These are phyloP conservation scores for Linum tenue DNA, from an alignment of 345 rosid genomes.

Conservation along the genomic window DNA sequence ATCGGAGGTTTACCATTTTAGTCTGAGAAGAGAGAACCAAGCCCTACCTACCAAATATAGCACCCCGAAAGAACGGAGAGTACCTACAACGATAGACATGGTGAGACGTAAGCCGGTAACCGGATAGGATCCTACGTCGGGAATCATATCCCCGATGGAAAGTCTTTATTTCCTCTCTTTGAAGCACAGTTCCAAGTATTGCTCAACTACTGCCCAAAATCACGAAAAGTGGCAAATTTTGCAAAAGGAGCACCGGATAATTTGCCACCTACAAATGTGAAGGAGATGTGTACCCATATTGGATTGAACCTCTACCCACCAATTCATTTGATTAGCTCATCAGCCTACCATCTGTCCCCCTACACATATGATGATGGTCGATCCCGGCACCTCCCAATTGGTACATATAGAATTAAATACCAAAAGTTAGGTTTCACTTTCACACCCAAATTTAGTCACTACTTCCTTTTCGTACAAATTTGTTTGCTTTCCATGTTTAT, in stretches of 20 bases:
- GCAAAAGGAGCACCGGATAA: not conserved
- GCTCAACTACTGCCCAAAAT: not conserved
- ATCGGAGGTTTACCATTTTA: too few relatives aligned
- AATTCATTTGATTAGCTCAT: not conserved
- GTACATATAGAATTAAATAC: too few relatives aligned
- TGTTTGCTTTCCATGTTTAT: not conserved
- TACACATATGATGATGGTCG: not conserved
- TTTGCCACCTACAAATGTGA: not conserved
- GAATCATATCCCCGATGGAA: not conserved
- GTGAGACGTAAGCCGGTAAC: not conserved
- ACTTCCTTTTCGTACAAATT: not conserved
- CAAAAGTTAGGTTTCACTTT: not conserved
- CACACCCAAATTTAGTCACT: not conserved
- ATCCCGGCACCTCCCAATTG: too few relatives aligned
- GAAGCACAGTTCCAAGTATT: not conserved
- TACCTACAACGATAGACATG: too few relatives aligned
- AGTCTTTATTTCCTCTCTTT: too few relatives aligned
- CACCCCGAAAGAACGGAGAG: too few relatives aligned
- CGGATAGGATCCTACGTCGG: not conserved
- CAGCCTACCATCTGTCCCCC: not conserved
- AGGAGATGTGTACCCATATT: not conserved
- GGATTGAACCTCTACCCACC: not conserved
- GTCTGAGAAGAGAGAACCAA: too few relatives aligned
- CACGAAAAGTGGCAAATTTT: not conserved
- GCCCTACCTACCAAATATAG: too few relatives aligned